phyloP scores from a whole-genome alignment of 2,329 filamentous ascomycete genomes.

The Stagonosporopsis tanaceti region DNA sequence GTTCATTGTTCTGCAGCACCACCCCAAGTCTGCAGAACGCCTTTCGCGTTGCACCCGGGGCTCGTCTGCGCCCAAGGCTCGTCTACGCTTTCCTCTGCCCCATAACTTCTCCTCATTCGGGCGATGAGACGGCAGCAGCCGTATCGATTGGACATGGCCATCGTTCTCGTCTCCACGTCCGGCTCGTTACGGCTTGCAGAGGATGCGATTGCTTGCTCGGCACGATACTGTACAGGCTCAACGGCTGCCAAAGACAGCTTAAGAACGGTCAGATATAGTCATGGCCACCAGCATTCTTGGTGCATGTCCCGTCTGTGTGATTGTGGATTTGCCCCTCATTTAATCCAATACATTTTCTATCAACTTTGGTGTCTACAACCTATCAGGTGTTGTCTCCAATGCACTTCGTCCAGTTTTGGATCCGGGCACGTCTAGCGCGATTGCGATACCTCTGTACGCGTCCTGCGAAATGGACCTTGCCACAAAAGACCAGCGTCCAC shows the following conservation, averaged over 20 bases:
- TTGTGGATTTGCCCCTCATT: slow-evolving; percentile 18
- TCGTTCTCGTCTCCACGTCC: slow-evolving; percentile 12
- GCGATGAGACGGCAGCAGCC: slow-evolving; percentile 11
- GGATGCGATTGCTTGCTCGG: slow-evolving; percentile 24
- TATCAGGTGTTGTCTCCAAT: slow-evolving; percentile 14
- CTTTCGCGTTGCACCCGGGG: slow-evolving; percentile 22
- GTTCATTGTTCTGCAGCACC: slow-evolving; percentile 26
- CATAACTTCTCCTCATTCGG: slow-evolving; percentile 28
- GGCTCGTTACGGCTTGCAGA: slow-evolving; percentile 15
- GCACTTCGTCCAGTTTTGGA: slow-evolving; percentile 19
- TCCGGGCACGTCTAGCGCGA: not conserved
- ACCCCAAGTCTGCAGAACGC: slow-evolving; percentile 29
- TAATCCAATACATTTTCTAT: slow-evolving; percentile 23
- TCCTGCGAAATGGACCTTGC: slow-evolving; percentile 12
- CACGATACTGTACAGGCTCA: slow-evolving; percentile 32
- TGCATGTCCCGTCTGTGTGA: slow-evolving; percentile 20
- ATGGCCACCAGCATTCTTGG: slow-evolving; percentile 20
- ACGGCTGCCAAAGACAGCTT: slow-evolving; percentile 25
- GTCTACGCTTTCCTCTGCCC: slow-evolving; percentile 24
- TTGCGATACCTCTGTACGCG: not conserved
- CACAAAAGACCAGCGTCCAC: slow-evolving; percentile 16
- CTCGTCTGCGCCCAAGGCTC: slow-evolving; percentile 31
- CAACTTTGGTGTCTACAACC: slow-evolving; percentile 14
- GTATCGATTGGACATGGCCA: slow-evolving; percentile 10
- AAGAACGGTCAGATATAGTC: slow-evolving; percentile 24